Percentiles rank a stretch among this genome's conserved stretches.
Conservation (phyloP, 1,284 basidiomycete genomes). For the Sporisorium graminicola region DNA sequence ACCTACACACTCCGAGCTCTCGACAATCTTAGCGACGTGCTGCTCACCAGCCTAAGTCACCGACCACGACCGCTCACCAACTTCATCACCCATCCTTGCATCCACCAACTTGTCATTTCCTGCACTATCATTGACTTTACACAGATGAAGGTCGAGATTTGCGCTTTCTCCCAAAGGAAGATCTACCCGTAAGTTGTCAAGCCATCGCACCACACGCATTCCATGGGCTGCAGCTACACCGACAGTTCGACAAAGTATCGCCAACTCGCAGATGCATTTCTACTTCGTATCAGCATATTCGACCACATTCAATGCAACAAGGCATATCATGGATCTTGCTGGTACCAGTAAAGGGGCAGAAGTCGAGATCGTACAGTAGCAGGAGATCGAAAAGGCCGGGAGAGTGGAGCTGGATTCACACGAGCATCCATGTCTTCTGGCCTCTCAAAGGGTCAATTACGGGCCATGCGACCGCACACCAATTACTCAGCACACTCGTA, state of each 20-base stretch:
- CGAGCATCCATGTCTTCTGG: neutral
- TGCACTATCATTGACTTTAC: slow-evolving; percentile 5
- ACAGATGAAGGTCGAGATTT: slow-evolving; percentile 70
- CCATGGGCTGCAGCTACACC: slow-evolving; percentile 16
- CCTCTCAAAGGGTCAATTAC: neutral
- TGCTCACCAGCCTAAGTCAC: slow-evolving; percentile 2
- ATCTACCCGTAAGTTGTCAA: slow-evolving; percentile 68
- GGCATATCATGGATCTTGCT: neutral
- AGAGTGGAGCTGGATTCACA: neutral
- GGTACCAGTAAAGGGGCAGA: too few relatives aligned
- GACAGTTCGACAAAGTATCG: slow-evolving; percentile 4
- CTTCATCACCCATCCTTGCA: neutral
- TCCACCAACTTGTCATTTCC: slow-evolving; percentile 3
- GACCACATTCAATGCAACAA: neutral
- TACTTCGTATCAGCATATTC: neutral
- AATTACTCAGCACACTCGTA: too few relatives aligned
- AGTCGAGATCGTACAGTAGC: neutral
- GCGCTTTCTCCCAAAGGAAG: slow-evolving; percentile 69
- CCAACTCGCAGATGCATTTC: neutral
- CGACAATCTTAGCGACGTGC: slow-evolving; percentile 18
- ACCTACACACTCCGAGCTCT: slow-evolving; percentile 8
- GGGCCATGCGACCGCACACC: neutral
- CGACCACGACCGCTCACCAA: slow-evolving; percentile 32
- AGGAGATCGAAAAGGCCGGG: neutral
- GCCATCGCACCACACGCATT: slow-evolving; percentile 6